Evolutionary conservation across 306 rosid genomes (phyloP), one percentile per base, ranked within the genome.

Genomic region (Phaseolus lunatus): DNA sequence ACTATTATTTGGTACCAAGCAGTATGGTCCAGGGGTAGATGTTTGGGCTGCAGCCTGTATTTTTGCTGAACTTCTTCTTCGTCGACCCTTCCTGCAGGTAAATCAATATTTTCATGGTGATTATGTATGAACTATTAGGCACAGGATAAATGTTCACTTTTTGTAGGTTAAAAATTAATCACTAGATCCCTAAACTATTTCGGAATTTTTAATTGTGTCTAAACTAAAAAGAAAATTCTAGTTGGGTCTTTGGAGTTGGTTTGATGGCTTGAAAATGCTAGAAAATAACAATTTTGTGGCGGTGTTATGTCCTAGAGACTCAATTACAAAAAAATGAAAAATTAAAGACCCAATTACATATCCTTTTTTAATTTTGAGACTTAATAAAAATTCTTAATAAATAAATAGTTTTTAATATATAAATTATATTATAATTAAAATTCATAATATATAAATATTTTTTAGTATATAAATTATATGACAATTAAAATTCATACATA

Each of bases 41-140:
- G 96, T 93, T 77, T 93, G 96, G 96, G 98, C 98, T 54, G 96
- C 98, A 43, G 98, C 91, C 67, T 93, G 96, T 85, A 90, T 93
- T 80, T 93, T 93, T 37, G 94, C 98, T 29, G 98, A 93, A 71
- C 90, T 93, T 53, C 88, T 93, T 43, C 91, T 93, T 29, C 94
- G 98, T 75, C 86, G 92, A 50, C 98, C 98, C 29, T 93, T 93
- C 80, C 82, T 93, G 79, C 96, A 90, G 98, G 98, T 89, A 52
- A 74, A 4, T 12, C 59, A 53, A 53, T 53, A 19, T 53, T 20
- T 6, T 19, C 59, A 53, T 53, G 59, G 27, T 20, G 59, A 53
- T 53, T 20, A 15, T 48, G 6, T 12, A 48, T 5, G 54, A 48
- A 48, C 20, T 48, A 43, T 15, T 43, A 48, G 5, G 12, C 24